These are phyloP conservation scores for Kickxella alabastrina DNA, from an alignment of 192 early-diverging fungal species.

Conservation along the genomic window DNA sequence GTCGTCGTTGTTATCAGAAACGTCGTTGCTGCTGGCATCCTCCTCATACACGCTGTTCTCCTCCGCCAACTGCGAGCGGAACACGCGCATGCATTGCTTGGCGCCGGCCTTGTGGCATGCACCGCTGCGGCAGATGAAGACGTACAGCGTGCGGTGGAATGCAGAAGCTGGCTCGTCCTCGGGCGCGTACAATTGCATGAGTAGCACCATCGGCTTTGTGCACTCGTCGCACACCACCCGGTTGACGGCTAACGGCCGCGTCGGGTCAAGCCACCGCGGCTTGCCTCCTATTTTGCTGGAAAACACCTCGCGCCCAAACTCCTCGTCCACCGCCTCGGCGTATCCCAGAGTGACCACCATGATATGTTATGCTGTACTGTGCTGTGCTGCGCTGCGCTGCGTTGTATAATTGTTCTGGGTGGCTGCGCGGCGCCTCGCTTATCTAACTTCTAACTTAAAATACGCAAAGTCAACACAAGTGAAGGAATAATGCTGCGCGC, in stretches of 20 bases:
- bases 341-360: conserved; percentile 63
- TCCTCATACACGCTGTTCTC: conserved; percentile 61
- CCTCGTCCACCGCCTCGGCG: conserved; percentile 64
- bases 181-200: conserved; percentile 89
- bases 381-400: too few relatives aligned
- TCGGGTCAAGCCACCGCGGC: conserved; percentile 81
- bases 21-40: conserved; percentile 22
- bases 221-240: conserved; percentile 70
- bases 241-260: conserved; percentile 57
- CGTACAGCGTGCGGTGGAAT: conserved; percentile 85
- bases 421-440: too few relatives aligned
- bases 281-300: conserved; percentile 86
- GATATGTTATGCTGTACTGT: not conserved
- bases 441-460: too few relatives aligned
- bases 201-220: conserved; percentile 66
- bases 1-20: conserved; percentile 32
- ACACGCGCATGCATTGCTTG: conserved; percentile 73
- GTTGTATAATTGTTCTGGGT: too few relatives aligned
- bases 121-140: conserved; percentile 91
- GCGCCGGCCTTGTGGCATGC: conserved; percentile 66
- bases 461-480: too few relatives aligned
- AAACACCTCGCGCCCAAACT: conserved; percentile 59
- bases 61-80: conserved; percentile 74
- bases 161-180: conserved; percentile 84
- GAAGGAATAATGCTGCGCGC: too few relatives aligned